These are phyloP conservation scores for Aspergillus conjunctus DNA, from an alignment of 495 filamentous ascomycete species.

Conservation along the genomic window DNA sequence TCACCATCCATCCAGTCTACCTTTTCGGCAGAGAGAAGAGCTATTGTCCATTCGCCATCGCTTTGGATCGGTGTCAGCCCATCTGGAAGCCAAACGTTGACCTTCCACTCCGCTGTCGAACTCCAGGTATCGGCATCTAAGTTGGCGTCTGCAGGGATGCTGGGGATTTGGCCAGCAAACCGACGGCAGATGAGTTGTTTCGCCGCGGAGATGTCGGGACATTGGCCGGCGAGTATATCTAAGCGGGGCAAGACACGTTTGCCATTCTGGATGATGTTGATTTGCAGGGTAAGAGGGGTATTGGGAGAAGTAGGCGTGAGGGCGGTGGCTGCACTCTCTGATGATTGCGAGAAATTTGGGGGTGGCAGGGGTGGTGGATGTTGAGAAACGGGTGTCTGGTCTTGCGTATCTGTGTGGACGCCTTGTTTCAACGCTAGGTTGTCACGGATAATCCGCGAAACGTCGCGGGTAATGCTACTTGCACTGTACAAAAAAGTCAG, in stretches of 20 bases:
- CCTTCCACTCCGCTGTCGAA: slow-evolving; percentile 33
- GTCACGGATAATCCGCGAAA: slow-evolving; percentile 48
- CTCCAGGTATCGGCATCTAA: slow-evolving; percentile 23
- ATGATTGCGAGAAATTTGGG: slow-evolving; percentile 21
- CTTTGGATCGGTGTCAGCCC: slow-evolving; percentile 40
- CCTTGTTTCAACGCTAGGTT: slow-evolving; percentile 36
- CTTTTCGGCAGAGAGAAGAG: slow-evolving; percentile 42
- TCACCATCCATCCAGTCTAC: slow-evolving; percentile 58
- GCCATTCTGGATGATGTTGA: slow-evolving; percentile 46
- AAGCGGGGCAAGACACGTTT: slow-evolving; percentile 46
- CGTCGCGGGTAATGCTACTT: slow-evolving; percentile 46
- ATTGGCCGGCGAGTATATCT: slow-evolving; percentile 40
- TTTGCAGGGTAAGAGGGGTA: slow-evolving; percentile 35
- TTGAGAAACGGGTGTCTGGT: slow-evolving; percentile 22
- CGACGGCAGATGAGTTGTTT: slow-evolving; percentile 38
- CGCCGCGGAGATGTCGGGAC: slow-evolving; percentile 37
- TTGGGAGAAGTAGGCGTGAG: slow-evolving; percentile 14
- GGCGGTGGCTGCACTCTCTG: slow-evolving; percentile 11
- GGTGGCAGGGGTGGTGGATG: slow-evolving; percentile 28
- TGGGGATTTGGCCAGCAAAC: slow-evolving; percentile 38
- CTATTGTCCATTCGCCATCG: slow-evolving; percentile 51
- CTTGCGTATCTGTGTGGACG: slow-evolving; percentile 14
- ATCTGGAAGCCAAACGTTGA: slow-evolving; percentile 46
- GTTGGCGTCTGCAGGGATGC: slow-evolving; percentile 22
- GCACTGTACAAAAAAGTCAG: slow-evolving; percentile 37